These are phyloP conservation scores for Ehretia macrophylla DNA, from an alignment of 257 asterid species.

Conservation along the genomic window DNA sequence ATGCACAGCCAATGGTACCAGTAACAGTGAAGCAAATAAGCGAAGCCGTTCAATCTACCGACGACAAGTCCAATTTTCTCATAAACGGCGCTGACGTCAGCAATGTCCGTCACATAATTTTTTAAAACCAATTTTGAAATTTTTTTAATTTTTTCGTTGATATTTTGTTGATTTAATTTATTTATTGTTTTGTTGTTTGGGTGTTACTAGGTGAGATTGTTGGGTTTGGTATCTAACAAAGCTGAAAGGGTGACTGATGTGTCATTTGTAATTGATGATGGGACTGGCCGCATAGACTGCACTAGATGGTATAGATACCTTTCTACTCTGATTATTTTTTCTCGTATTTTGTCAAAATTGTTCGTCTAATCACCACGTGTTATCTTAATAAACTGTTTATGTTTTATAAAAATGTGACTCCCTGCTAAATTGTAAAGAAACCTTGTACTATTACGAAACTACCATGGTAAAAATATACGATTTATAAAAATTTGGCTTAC, in stretches of 20 bases:
- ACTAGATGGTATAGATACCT: conserved; percentile 63
- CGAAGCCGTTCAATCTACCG: conserved; percentile 47
- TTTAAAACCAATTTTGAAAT: background rate
- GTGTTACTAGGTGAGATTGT: conserved; percentile 56
- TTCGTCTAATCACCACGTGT: background rate
- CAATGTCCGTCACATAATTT: conserved; percentile 36
- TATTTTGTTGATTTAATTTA: background rate
- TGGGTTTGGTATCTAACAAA: conserved; percentile 67
- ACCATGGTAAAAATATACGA: too few relatives aligned
- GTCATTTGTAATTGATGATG: conserved; percentile 74
- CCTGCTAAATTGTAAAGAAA: too few relatives aligned
- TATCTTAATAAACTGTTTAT: too few relatives aligned
- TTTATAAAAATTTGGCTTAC: too few relatives aligned
- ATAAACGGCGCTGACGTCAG: conserved; percentile 57
- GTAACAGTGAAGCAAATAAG: conserved; percentile 72
- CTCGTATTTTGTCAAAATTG: background rate
- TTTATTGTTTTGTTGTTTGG: background rate
- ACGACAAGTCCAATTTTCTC: conserved; percentile 48
- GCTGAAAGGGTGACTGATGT: conserved; percentile 56
- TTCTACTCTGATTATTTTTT: background rate
- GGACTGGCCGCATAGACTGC: conserved; percentile 81
- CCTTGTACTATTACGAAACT: too few relatives aligned
- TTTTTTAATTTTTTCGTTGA: background rate
- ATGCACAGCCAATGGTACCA: conserved; percentile 61
- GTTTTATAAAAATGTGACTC: too few relatives aligned